phyloP scores from a whole-genome alignment of 148 eudicot species.

The Mesembryanthemum crystallinum region DNA sequence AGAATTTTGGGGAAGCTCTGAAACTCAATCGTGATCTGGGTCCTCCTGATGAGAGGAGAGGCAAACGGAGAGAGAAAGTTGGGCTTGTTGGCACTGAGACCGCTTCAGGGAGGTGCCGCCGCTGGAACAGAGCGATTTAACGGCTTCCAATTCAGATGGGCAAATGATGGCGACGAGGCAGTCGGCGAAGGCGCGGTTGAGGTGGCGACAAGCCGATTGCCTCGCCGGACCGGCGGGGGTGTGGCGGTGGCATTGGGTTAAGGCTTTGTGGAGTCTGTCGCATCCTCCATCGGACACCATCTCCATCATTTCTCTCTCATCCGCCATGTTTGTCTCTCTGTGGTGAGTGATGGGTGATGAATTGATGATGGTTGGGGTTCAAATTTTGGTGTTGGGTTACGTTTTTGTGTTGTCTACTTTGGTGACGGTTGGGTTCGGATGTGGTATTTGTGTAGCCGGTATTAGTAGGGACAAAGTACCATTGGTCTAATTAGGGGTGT shows the following conservation, averaged over 20 bases:
- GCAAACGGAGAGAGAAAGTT: conserved; percentile 58
- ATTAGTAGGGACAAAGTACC: no score
- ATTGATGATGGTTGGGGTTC: no score
- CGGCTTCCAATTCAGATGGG: conserved; percentile 59
- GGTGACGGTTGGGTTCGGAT: no score
- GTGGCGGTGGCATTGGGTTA: conserved; percentile 63
- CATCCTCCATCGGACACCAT: conserved; percentile 27
- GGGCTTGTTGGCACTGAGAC: conserved; percentile 70
- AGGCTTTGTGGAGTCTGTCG: conserved; percentile 47
- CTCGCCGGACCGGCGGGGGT: conserved; percentile 41
- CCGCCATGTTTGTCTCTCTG: neutral
- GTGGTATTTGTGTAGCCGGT: no score
- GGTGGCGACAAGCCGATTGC: conserved; percentile 57
- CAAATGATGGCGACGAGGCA: conserved; percentile 53
- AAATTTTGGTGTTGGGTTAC: no score
- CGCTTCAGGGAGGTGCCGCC: conserved; percentile 73
- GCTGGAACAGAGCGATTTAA: conserved; percentile 66
- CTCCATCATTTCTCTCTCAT: conserved; percentile 1
- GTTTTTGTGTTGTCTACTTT: no score
- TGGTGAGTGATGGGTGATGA: neutral
- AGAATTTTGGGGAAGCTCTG: no score
- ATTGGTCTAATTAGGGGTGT: no score
- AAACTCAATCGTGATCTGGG: neutral
- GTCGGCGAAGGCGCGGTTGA: conserved; percentile 58
- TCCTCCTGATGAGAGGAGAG: conserved; percentile 47